Conservation (phyloP, 495 filamentous ascomycete genomes). For the Neurospora terricola region DNA sequence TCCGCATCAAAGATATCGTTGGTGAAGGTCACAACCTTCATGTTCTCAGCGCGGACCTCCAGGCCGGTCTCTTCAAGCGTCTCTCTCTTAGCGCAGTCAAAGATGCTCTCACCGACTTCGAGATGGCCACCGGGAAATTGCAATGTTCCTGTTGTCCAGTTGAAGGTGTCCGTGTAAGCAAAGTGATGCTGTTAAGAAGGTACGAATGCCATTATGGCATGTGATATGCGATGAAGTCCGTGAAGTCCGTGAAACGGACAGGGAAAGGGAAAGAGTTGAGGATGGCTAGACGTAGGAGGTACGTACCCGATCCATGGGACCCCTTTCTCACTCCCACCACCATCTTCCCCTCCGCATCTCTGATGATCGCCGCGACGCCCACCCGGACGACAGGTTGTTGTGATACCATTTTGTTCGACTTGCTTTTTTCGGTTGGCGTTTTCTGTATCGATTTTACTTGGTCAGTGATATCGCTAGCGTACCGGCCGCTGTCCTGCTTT, state of each 20-base stretch:
- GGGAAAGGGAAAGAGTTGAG: background rate
- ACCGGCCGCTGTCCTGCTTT: background rate
- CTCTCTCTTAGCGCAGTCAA: slow-evolving; percentile 53
- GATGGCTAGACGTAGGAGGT: background rate
- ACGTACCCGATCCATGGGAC: slow-evolving; percentile 29
- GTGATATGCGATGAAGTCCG: background rate
- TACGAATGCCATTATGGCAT: background rate
- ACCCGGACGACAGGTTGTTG: slow-evolving; percentile 17
- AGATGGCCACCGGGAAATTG: slow-evolving; percentile 62
- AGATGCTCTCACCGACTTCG: slow-evolving; percentile 50
- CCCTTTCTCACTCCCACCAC: slow-evolving; percentile 32
- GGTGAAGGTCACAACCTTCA: slow-evolving; percentile 44
- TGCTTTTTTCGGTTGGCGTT: background rate
- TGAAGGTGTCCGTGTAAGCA: background rate
- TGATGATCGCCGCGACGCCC: slow-evolving; percentile 32
- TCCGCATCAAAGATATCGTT: slow-evolving; percentile 47
- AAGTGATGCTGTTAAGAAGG: background rate
- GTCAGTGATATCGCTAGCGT: background rate
- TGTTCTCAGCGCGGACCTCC: slow-evolving; percentile 32
- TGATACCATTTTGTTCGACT: slow-evolving; percentile 5
- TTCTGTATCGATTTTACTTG: background rate
- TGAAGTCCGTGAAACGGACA: background rate
- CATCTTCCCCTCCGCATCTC: slow-evolving; percentile 23
- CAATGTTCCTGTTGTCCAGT: slow-evolving; percentile 37
- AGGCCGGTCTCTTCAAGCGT: slow-evolving; percentile 59